Evolutionary conservation across 768 basidiomycete genomes (phyloP), one percentile per base, ranked within the genome.

Genomic region (Steccherinum ochraceum): DNA sequence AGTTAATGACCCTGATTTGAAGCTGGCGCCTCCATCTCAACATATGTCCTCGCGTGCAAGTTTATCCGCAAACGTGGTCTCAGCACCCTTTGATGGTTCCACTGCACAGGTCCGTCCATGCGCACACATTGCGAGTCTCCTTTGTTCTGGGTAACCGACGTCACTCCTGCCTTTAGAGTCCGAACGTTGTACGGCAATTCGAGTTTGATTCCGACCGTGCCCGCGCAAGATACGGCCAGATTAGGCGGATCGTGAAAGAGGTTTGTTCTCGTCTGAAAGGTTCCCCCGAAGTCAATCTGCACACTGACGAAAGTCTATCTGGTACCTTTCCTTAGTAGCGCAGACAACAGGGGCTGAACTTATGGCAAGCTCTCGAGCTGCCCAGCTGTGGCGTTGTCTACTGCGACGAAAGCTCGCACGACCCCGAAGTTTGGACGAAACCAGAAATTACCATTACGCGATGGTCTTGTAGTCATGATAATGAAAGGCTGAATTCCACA

Each of bases 331-430:
- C 30, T 48, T 46, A 55, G 53, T 56, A 56, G 55, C 47, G 52
- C 18, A 52, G 48, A 44, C 43, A 44, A 4, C 19, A 23, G 13
- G 51, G 40, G 1, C 39, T 21, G 5, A 27, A 52, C 23, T 24
- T 56, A 5, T 56, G 55, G 55, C 45, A 56, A 18, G 21, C 49
- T 16, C 35, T 56, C 24, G 52, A 44, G 13, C 48, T 56, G 5
- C 52, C 51, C 16, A 56, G 51, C 45, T 56, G 55, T 35, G 55
- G 55, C 5, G 55, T 56, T 3, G 55, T 56, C 2, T 56, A 40
- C 41, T 43, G 41, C 18, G 41, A 43, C 21, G 5, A 24, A 19
- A 39, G 48, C 48, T 16, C 30, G 30, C 7, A 16, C 30, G 30
- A 35, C n/a, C n/a, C n/a, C n/a, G n/a, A n/a, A n/a, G n/a, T n/a